Evolutionary conservation across 176 grass and related monocot species (phyloP), one percentile per base, ranked within the genome.

Genomic region (Zoysia japonica): DNA sequence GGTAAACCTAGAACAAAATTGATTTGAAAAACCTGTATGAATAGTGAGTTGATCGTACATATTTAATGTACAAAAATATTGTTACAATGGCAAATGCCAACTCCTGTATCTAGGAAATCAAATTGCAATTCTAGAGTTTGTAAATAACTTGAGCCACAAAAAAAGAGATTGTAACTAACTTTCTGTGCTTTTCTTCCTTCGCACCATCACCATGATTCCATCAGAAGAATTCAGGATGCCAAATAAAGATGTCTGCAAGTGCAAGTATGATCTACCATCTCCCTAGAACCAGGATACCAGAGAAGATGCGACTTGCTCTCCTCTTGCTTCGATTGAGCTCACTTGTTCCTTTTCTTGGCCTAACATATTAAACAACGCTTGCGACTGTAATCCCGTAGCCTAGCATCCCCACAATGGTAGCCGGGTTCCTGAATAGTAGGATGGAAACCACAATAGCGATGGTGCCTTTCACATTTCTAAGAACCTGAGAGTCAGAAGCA

Each of bases 261-360:
- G 52, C 52, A 55, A 55, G 14, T 15, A 55, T 16, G 51, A 53
- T 53, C 52, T 17, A 55, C 52, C 52, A 55, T 55, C 52, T 54
- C 52, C 52, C 16, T 15, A 4, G 14, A 14, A 55, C 52, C 52
- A 55, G 14, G 28, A 57, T 20, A 9, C 78, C 40, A 61, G 17
- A 51, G 11, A 7, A 51, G 41, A 51, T 49, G 20, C 16, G 3
- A 1, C 2, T 42, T 42, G n/a, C 16, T 57, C 10, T 28, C 2
- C 8, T 61, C 9, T 35, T 9, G 57, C 6, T 16, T 46, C 14
- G 0, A 9, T 2, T 4, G 2, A 64, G 15, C 11, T 91, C 85
- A 91, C 60, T 82, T 91, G 82, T 60, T 88, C 70, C 82, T 87
- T 68, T 88, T 91, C 89, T 91, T 88, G 35, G 89, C 85, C 75